Evolutionary conservation across 2,329 filamentous ascomycete species (phyloP), one percentile per base, ranked within the genome.

Genomic region (Falciphora oryzae): DNA sequence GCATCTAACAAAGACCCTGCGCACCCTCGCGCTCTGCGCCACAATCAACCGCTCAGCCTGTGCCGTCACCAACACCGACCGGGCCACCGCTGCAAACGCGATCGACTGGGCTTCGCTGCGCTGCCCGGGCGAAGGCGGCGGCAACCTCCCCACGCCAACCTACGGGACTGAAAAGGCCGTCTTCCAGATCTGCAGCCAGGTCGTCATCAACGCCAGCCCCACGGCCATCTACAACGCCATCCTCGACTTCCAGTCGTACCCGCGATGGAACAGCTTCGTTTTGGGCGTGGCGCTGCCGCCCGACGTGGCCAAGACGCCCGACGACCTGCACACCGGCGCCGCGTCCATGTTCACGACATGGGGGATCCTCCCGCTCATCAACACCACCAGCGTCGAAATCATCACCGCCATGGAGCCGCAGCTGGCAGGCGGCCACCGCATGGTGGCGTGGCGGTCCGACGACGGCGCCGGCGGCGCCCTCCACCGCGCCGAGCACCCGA

Each of bases 61-160:
- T 22, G 18, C 38, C 38, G 16, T 22, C 4, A 22, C 5, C 38
- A 18, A 22, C 38, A 18, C 8, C 16, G 38, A 4, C 14, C 2
- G 4, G 16, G 16, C 3, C 14, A 2, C 58, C 14, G 10, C 28
- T 10, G 29, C 28, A 13, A 31, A 25, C 58, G 7, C 58, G 18
- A 22, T 32, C 58, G 58, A 18, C 58, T 59, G 58, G 58, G 29
- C 27, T 1, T 31, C 58, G 6, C 7, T 59, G 16, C 58, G 58
- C 29, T 59, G 58, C 28, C 18, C 13, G 18, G 29, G 58, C 29
- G 29, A 22, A 11, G 58, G 58, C 58, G 32, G 18, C 58, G 29
- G 18, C 58, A 59, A 18, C 58, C 13, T 59, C 16, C 58, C 58
- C 16, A 59, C 58, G 28, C 58, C 58, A n/a, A 59, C 58, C 58